Evolutionary conservation across 805 yeast genomes (phyloP), one percentile per base, ranked within the genome.

Genomic region (Candida ipomoeae): DNA sequence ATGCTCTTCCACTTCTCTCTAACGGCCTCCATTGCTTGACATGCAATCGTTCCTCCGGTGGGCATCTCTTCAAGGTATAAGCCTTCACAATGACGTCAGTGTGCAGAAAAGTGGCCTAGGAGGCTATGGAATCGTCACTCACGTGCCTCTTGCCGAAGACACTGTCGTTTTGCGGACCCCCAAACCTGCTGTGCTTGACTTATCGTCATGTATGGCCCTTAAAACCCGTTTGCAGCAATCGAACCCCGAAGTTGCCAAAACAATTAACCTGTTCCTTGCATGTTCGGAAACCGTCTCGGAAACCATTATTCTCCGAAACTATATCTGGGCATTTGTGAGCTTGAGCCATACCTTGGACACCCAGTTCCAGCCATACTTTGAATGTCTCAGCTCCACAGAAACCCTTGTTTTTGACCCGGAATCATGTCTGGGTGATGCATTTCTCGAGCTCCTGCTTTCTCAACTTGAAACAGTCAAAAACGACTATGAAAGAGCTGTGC

Each of bases 261-360:
- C 33, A 2, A 14, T 42, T 2, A 32, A 33, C 26, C 38, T 32
- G 37, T 42, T 42, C 10, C 45, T 42, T 7, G 20, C 31, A 20
- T 42, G 45, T 20, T 42, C 45, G 4, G 38, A 42, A 42, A 20
- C 8, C 11, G 15, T 40, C 11, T 44, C 58, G 4, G 61, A 57
- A 39, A 54, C 61, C 3, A 40, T 44, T 13, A 56, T 57, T 10
- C 37, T 57, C 5, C 51, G 61, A 14, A 52, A 53, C 37, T 54
- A 52, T 40, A 35, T 56, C 4, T 57, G 61, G 56, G 58, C 53
- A 7, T 26, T 44, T n/a, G 32, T 42, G 20, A 31, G 45, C 8
- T 32, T 54, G 38, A 34, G 36, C 29, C 23, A 11, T 15, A 6
- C 10, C 40, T 32, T 18, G 15, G 33, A 11, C 2, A 41, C 49